These are phyloP conservation scores for Zostera marina DNA, from an alignment of 116 monocot genomes.

Conservation along the genomic window DNA sequence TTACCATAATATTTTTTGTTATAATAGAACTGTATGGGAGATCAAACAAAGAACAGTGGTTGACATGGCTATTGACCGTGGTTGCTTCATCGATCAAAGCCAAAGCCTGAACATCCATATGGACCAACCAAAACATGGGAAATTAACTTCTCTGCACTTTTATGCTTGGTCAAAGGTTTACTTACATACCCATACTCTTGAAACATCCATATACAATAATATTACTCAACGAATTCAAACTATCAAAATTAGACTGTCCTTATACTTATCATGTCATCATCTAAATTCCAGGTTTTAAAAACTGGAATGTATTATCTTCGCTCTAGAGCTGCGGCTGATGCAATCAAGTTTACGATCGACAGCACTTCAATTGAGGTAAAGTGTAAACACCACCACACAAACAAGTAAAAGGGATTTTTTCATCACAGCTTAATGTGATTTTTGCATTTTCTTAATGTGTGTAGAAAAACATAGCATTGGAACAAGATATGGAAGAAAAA, in stretches of 20 bases:
- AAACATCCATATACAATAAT: background rate
- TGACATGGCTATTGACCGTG: conserved; percentile 95
- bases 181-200: background rate
- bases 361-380: conserved; percentile 50
- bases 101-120: conserved; percentile 97
- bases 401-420: too few species aligned
- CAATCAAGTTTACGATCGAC: conserved; percentile 76
- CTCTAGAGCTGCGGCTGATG: conserved; percentile 10
- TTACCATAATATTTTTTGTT: background rate
- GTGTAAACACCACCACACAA: background rate
- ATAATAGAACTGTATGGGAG: conserved; percentile 88
- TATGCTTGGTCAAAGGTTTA: conserved; percentile 91
- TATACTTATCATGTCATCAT: background rate
- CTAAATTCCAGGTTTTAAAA: conserved; percentile 49
- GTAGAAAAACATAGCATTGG: conserved; percentile 24
- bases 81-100: conserved; percentile 93
- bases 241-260: too few species aligned
- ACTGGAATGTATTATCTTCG: conserved; percentile 97
- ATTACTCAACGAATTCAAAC: background rate
- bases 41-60: conserved; percentile 89
- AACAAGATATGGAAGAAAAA: conserved; percentile 43
- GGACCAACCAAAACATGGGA: conserved; percentile 85
- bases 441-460: background rate
- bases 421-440: too few species aligned
- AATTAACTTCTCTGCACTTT: conserved; percentile 90